phyloP scores from a whole-genome alignment of 2,329 filamentous ascomycete genomes.

The Clathrospora elynae region DNA sequence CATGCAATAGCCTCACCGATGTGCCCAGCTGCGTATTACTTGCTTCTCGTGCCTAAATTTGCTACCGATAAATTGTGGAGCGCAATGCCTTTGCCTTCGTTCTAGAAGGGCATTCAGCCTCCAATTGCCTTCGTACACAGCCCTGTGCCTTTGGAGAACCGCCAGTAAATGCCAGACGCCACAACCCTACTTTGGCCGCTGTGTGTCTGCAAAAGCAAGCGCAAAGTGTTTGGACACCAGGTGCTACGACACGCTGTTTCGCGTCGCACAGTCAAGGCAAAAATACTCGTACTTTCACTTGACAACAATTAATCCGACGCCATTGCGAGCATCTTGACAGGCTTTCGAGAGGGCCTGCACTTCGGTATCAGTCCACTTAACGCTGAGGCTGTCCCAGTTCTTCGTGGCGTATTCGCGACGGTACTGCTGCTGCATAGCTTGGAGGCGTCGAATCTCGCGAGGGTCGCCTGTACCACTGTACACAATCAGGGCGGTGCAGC shows the following conservation, averaged over 20 bases:
- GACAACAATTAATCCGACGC: constrained; percentile 64
- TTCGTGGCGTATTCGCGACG: constrained; percentile 62
- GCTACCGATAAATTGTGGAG: constrained; percentile 1
- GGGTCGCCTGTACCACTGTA: constrained; percentile 70
- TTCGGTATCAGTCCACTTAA: constrained; percentile 69
- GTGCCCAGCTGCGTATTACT: background rate
- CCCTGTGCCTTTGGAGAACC: constrained; percentile 16
- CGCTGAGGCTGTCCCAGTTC: constrained; percentile 67
- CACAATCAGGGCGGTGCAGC: constrained; percentile 65
- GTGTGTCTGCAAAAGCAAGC: constrained; percentile 20
- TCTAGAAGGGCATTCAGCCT: constrained; percentile 8
- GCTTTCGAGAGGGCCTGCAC: constrained; percentile 64
- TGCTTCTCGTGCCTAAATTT: constrained; percentile 2
- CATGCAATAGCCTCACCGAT: constrained; percentile 9
- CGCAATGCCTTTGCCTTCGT: background rate
- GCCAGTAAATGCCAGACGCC: constrained; percentile 18
- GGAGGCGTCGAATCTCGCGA: constrained; percentile 60
- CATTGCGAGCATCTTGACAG: constrained; percentile 61
- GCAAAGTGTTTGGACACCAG: constrained; percentile 26
- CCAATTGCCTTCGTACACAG: constrained; percentile 1
- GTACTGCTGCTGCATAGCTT: constrained; percentile 61
- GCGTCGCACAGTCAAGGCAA: constrained; percentile 36
- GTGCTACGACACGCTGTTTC: constrained; percentile 25
- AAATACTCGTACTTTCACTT: constrained; percentile 53
- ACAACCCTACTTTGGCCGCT: constrained; percentile 8